Percentiles rank a stretch among this genome's conserved stretches.
Evolutionary conservation across 176 grass and related monocot species (phyloP).

Genomic region (Paspalum vaginatum): DNA sequence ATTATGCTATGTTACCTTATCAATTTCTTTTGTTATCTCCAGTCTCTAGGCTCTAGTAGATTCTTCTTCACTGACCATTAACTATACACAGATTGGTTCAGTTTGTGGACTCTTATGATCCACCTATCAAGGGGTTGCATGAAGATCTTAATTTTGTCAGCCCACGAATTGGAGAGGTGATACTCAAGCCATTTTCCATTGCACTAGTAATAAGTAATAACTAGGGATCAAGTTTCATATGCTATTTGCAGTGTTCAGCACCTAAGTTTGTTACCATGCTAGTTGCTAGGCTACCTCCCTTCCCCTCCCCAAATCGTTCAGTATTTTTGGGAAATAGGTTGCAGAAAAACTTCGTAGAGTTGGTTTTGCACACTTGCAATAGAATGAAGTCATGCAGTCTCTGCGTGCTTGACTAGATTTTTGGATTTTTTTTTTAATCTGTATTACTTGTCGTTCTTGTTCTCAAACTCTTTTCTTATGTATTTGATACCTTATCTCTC

Average conservation of each 20-base stretch:
- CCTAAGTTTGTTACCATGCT: background rate
- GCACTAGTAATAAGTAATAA: slow-evolving; percentile 20
- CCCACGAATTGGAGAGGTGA: slow-evolving; percentile 96
- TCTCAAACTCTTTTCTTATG: background rate
- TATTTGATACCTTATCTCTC: slow-evolving; percentile 12
- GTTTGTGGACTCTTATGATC: slow-evolving; percentile 97
- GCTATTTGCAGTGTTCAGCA: slow-evolving; percentile 15
- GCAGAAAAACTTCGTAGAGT: slow-evolving; percentile 18
- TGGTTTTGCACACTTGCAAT: background rate
- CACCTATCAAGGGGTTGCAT: slow-evolving; percentile 90
- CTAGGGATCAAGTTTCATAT: slow-evolving; percentile 23
- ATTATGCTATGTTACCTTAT: slow-evolving; percentile 6
- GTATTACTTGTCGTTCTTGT: slow-evolving; percentile 5
- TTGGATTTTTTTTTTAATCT: background rate
- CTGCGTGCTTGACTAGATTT: background rate
- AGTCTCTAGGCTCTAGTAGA: background rate
- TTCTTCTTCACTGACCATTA: slow-evolving; percentile 34
- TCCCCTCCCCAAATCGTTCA: background rate
- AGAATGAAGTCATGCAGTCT: background rate
- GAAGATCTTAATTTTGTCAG: slow-evolving; percentile 99
- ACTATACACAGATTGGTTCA: slow-evolving; percentile 78
- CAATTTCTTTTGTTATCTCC: background rate
- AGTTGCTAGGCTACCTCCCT: slow-evolving; percentile 5
- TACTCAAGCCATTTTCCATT: slow-evolving; percentile 33
- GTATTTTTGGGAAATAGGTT: slow-evolving; percentile 2